phyloP scores from a whole-genome alignment of 1,284 basidiomycete species.

The Wolfiporia cocos region DNA sequence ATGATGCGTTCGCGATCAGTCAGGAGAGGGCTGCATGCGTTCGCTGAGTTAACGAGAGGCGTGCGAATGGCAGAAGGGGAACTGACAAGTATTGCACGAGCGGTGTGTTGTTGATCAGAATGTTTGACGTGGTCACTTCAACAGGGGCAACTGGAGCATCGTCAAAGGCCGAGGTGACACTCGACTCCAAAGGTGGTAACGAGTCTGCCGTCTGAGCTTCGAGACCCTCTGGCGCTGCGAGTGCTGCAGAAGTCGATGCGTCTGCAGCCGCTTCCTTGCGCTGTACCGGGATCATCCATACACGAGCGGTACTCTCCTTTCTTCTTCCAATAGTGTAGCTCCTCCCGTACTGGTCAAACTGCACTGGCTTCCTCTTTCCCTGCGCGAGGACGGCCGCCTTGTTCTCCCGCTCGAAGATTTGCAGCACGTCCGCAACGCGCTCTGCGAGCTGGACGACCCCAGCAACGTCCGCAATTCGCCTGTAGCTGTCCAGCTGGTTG shows the following conservation, averaged over 20 bases:
- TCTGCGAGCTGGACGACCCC: constrained; percentile 55
- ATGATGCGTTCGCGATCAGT: constrained; percentile 78
- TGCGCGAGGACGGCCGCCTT: constrained; percentile 50
- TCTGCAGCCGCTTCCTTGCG: constrained; percentile 7
- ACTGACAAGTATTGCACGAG: constrained; percentile 70
- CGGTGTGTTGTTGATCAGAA: constrained; percentile 84
- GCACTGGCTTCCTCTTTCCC: constrained; percentile 48
- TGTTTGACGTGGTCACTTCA: constrained; percentile 24
- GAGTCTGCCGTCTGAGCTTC: background rate
- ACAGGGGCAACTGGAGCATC: constrained; percentile 9
- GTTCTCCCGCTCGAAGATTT: constrained; percentile 58
- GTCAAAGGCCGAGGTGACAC: constrained; percentile 3
- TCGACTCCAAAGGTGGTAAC: constrained; percentile 3
- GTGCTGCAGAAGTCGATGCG: constrained; percentile 2
- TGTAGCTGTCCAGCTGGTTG: constrained; percentile 68
- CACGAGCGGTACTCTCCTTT: constrained; percentile 83
- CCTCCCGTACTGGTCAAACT: constrained; percentile 69
- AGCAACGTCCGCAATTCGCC: constrained; percentile 61
- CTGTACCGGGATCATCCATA: constrained; percentile 88
- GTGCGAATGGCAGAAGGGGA: background rate
- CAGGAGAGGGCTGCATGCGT: constrained; percentile 40
- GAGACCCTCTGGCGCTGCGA: constrained; percentile 1
- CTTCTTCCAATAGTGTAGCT: constrained; percentile 81
- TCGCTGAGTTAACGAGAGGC: background rate
- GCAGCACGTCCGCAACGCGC: constrained; percentile 48